phyloP scores from a whole-genome alignment of 2,329 filamentous ascomycete species.

The Didymella pinodella region DNA sequence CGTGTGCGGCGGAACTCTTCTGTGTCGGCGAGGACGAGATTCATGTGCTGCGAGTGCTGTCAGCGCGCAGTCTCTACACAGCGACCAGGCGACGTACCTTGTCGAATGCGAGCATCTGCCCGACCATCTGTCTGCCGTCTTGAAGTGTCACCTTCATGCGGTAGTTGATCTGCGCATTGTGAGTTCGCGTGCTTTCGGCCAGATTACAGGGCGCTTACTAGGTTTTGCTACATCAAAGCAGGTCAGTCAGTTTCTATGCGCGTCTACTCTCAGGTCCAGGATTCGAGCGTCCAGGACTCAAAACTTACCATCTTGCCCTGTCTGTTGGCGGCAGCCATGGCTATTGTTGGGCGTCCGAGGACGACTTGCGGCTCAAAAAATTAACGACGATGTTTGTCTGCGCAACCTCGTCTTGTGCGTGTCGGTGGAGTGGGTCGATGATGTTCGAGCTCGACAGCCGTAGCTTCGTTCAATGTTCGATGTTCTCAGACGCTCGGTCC shows the following conservation, averaged over 20 bases:
- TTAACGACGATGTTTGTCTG: conserved; percentile 13
- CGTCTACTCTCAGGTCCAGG: conserved; percentile 52
- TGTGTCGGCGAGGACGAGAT: conserved; percentile 96
- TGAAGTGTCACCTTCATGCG: conserved; percentile 97
- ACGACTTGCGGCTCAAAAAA: conserved; percentile 45
- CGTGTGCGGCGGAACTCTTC: conserved; percentile 62
- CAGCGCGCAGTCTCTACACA: conserved; percentile 17
- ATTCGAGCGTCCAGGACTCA: conserved; percentile 47
- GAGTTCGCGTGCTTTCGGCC: conserved; percentile 26
- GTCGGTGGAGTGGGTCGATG: conserved; percentile 33
- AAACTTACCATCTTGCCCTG: conserved; percentile 98
- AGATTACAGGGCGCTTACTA: conserved; percentile 60
- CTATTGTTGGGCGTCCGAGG: conserved; percentile 52
- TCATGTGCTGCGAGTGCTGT: conserved; percentile 80
- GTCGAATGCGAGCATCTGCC: conserved; percentile 98
- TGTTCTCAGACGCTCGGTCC: background rate
- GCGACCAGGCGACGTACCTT: conserved; percentile 67
- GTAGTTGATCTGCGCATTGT: conserved; percentile 84
- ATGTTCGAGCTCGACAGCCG: conserved; percentile 30
- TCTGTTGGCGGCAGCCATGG: conserved; percentile 71
- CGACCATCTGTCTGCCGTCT: conserved; percentile 95
- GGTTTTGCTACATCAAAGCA: conserved; percentile 64
- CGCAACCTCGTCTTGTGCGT: conserved; percentile 26
- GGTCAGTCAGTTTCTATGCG: conserved; percentile 56
- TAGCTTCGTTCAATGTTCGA: background rate